Percentiles rank a stretch among this genome's conserved stretches.
Conservation (phyloP, 2,329 filamentous ascomycete species). For the Venturia oleaginea region DNA sequence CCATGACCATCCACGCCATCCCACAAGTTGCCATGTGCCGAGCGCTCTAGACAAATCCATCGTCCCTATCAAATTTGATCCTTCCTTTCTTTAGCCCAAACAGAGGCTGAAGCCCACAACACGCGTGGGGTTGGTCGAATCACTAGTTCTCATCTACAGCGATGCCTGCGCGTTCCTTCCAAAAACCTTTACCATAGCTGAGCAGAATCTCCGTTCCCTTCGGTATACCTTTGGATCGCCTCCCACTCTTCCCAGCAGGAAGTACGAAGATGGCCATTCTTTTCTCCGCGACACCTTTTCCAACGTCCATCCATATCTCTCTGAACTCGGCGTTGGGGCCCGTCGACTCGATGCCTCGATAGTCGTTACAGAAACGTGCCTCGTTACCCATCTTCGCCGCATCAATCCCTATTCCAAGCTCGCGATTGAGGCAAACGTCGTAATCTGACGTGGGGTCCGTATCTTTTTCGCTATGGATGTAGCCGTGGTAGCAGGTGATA, state of each 20-base stretch:
- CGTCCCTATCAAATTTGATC: not conserved
- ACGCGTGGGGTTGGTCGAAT: not conserved
- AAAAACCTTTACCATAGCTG: conserved; percentile 46
- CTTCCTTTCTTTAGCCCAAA: not conserved
- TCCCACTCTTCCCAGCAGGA: conserved; percentile 39
- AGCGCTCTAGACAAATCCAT: not conserved
- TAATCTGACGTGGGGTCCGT: conserved; percentile 38
- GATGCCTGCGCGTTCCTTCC: conserved; percentile 21
- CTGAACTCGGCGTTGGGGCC: conserved; percentile 36
- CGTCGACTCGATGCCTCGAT: conserved; percentile 35
- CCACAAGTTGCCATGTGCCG: not conserved
- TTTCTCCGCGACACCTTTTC: conserved; percentile 33
- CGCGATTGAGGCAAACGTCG: conserved; percentile 42
- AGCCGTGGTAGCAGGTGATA: conserved; percentile 42
- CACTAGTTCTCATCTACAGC: not conserved
- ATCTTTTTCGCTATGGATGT: conserved; percentile 36
- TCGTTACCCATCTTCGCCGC: conserved; percentile 42
- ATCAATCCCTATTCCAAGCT: conserved; percentile 40
- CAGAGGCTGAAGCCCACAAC: not conserved
- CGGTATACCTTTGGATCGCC: conserved; percentile 34
- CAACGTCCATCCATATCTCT: conserved; percentile 30
- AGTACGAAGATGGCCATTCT: conserved; percentile 44
- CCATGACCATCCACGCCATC: not conserved
- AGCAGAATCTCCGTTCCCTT: conserved; percentile 43
- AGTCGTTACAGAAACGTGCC: conserved; percentile 45